A percentile compares a stretch with the other conserved stretches of the same genome.
Conservation (phyloP, 768 basidiomycete genomes). For the Asterophora parasitica region DNA sequence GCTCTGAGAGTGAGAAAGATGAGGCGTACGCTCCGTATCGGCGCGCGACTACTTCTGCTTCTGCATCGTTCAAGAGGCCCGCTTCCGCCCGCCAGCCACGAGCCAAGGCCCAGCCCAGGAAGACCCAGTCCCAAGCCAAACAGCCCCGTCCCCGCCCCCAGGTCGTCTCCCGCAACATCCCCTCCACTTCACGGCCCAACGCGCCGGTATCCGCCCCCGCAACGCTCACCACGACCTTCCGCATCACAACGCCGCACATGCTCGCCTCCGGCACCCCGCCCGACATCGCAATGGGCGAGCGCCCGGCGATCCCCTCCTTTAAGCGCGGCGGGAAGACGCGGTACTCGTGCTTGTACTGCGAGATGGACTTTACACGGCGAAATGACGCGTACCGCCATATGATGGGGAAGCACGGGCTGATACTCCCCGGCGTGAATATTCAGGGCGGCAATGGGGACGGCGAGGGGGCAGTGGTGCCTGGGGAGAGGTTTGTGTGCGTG, state of each 20-base stretch:
- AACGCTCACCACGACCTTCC: conserved; percentile 1
- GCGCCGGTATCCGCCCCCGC: no score
- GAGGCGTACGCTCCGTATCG: neutral
- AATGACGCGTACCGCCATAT: conserved; percentile 17
- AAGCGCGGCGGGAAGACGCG: conserved; percentile 14
- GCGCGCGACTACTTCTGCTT: no score
- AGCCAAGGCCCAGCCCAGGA: no score
- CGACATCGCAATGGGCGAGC: conserved; percentile 3
- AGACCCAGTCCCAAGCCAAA: no score
- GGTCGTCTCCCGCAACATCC: no score
- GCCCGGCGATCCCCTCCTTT: conserved; percentile 8
- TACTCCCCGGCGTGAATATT: no score
- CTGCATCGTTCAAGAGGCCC: neutral
- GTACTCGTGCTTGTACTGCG: conserved; percentile 11
- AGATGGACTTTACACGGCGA: conserved; percentile 11
- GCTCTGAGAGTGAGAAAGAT: no score
- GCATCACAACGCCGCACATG: neutral
- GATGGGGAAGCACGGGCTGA: conserved; percentile 9
- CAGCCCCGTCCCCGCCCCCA: no score
- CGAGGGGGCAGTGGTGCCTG: no score
- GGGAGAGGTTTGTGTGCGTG: conserved; percentile 11
- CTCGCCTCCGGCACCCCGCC: neutral
- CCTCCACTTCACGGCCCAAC: no score
- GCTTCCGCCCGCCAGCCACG: no score
- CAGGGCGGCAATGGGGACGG: no score